These are phyloP conservation scores for Calonectria ilicicola DNA, from an alignment of 2,329 filamentous ascomycete species.

Conservation along the genomic window DNA sequence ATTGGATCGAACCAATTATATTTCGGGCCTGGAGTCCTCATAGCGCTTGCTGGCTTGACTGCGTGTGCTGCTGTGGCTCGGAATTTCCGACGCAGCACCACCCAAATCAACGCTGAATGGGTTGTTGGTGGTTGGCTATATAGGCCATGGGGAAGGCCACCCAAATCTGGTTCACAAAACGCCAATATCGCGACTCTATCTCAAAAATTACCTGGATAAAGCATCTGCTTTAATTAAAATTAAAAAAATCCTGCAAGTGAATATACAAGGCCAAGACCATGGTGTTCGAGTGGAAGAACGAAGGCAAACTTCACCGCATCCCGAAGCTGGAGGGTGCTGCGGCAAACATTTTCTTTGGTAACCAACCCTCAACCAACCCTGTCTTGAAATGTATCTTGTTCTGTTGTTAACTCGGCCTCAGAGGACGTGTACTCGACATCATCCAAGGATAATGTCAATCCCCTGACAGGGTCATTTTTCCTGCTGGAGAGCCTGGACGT, in stretches of 20 bases:
- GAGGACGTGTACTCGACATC: constrained; percentile 2
- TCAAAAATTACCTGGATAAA: neutral
- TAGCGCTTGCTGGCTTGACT: neutral
- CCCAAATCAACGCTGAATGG: neutral
- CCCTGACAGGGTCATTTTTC: constrained; percentile 20
- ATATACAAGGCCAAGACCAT: neutral
- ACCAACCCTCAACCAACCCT: neutral
- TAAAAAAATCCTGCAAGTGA: neutral
- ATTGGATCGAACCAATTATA: neutral
- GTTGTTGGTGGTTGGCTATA: neutral
- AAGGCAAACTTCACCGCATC: constrained; percentile 21
- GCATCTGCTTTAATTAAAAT: neutral
- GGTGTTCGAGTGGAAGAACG: constrained; percentile 21
- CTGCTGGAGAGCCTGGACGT: constrained; percentile 8
- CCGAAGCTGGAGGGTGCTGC: constrained; percentile 20
- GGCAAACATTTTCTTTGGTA: constrained; percentile 18
- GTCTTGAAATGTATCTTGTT: too few relatives aligned
- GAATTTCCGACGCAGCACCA: neutral
- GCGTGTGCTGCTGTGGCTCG: neutral
- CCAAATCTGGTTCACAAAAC: neutral
- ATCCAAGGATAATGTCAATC: constrained; percentile 6
- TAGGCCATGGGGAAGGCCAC: too few relatives aligned
- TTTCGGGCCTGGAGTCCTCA: too few relatives aligned
- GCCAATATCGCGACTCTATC: neutral
- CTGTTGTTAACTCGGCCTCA: neutral